phyloP scores from a whole-genome alignment of 2,329 filamentous ascomycete species.

The Claviceps sp. region DNA sequence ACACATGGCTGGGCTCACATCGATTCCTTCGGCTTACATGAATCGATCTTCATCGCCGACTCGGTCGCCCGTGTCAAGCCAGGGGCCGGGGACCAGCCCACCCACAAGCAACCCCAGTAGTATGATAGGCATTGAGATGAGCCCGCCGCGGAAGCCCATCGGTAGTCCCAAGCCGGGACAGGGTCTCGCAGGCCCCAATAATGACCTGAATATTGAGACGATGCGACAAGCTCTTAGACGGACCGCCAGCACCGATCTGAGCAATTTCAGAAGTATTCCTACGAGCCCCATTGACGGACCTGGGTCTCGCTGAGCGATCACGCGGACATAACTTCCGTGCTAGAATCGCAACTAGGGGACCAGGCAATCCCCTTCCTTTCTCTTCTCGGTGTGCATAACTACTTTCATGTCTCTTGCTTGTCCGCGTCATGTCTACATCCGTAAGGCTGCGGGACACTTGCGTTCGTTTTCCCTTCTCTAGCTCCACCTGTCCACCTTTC shows the following conservation, averaged over 20 bases:
- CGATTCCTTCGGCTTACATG: slow-evolving; percentile 34
- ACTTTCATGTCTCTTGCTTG: not conserved
- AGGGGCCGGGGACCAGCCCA: slow-evolving; percentile 53
- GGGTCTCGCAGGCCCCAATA: slow-evolving; percentile 30
- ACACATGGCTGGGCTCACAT: slow-evolving; percentile 54
- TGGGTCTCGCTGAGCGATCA: slow-evolving; percentile 13
- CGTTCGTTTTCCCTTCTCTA: not conserved
- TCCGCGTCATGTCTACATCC: not conserved
- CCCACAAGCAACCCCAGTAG: slow-evolving; percentile 65
- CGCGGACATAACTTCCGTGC: not conserved
- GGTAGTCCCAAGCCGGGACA: slow-evolving; percentile 49
- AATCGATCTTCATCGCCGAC: slow-evolving; percentile 71
- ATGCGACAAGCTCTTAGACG: slow-evolving; percentile 81
- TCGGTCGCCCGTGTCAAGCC: slow-evolving; percentile 64
- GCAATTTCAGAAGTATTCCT: slow-evolving; percentile 39
- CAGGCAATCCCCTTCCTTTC: not conserved
- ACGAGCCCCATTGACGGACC: slow-evolving; percentile 40
- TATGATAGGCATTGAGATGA: slow-evolving; percentile 60
- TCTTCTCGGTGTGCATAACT: not conserved
- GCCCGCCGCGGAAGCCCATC: slow-evolving; percentile 44
- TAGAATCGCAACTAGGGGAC: not conserved
- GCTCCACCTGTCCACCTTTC: not conserved
- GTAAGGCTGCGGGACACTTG: not conserved
- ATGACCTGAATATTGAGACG: slow-evolving; percentile 78
- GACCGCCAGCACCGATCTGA: slow-evolving; percentile 72